These are phyloP conservation scores for Boletus sp. DNA, from an alignment of 768 basidiomycete genomes.

Conservation along the genomic window DNA sequence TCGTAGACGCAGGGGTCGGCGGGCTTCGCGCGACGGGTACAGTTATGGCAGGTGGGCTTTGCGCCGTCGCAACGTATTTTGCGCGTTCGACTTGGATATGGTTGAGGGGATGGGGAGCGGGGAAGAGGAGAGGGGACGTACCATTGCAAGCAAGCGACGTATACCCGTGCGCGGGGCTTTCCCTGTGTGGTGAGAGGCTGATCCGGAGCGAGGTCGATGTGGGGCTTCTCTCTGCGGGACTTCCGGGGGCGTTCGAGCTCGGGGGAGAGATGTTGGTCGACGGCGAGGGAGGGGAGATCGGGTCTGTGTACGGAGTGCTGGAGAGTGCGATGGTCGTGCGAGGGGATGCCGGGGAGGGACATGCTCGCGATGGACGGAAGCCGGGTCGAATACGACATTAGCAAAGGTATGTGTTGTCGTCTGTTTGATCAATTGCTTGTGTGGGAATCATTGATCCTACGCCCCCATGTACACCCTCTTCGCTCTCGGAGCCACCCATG, in stretches of 20 bases:
- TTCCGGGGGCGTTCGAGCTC: conserved; percentile 30
- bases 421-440: too few species aligned
- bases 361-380: conserved; percentile 6
- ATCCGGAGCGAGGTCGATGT: conserved; percentile 67
- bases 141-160: conserved; percentile 80
- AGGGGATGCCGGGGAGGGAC: conserved; percentile 15
- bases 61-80: conserved; percentile 85
- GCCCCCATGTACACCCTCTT: too few species aligned
- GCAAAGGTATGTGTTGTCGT: not conserved
- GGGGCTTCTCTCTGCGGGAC: conserved; percentile 52
- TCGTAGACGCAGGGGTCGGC: conserved; percentile 64
- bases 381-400: too few species aligned
- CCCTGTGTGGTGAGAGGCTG: conserved; percentile 82
- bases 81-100: conserved; percentile 55
- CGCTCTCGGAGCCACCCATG: too few species aligned
- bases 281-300: not conserved
- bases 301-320: not conserved
- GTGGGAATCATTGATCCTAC: too few species aligned
- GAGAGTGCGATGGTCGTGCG: not conserved
- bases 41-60: conserved; percentile 75
- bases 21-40: conserved; percentile 48
- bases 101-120: conserved; percentile 5
- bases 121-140: conserved; percentile 27
- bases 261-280: not conserved
- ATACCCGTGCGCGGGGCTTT: conserved; percentile 72